A percentile compares a stretch with the other conserved stretches of the same genome.
Evolutionary conservation across 331 rosid genomes (phyloP).

Genomic region (Prunus yedoensis): DNA sequence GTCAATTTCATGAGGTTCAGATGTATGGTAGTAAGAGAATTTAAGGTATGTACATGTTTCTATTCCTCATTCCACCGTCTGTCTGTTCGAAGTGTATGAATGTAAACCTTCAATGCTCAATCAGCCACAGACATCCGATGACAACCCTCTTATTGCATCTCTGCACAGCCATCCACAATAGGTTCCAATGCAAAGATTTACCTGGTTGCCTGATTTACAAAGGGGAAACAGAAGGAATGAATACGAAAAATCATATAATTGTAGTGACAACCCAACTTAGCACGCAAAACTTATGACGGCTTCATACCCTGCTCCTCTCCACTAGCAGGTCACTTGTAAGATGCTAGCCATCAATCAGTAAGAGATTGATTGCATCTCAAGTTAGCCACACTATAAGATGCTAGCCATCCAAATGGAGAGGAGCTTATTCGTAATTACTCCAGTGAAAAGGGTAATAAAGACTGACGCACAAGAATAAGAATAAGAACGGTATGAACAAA

Average conservation of each 20-base stretch:
- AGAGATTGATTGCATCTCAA: background rate
- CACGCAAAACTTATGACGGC: background rate
- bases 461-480: background rate
- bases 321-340: background rate
- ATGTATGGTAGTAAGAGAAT: background rate
- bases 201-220: slow-evolving; percentile 42
- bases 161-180: slow-evolving; percentile 18
- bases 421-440: background rate
- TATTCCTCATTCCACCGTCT: background rate
- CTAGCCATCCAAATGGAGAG: background rate
- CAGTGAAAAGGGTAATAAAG: background rate
- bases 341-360: background rate
- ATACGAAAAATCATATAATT: background rate
- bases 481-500: background rate
- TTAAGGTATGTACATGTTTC: slow-evolving; percentile 19
- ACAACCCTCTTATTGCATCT: background rate
- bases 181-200: slow-evolving; percentile 27
- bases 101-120: background rate
- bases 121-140: background rate
- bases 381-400: background rate
- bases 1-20: background rate
- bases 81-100: background rate
- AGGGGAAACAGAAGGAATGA: slow-evolving; percentile 12
- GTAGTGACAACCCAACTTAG: background rate
- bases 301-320: background rate